Evolutionary conservation across 1,139 yeast genomes (phyloP).

Genomic region (Debaryomycetaceae sp.): DNA sequence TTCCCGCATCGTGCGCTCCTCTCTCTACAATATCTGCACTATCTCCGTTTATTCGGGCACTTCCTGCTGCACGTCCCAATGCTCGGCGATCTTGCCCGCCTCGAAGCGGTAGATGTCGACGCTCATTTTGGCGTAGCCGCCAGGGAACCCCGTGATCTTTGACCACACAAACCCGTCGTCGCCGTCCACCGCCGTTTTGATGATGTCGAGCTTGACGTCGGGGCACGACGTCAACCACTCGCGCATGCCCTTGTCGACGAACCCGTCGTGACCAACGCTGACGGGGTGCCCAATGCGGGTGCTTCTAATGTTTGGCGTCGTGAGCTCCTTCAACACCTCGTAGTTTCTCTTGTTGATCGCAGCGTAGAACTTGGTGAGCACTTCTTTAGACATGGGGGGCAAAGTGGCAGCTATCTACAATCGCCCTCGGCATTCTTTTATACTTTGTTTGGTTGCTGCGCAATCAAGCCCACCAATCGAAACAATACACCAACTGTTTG

Average conservation of each 20-base stretch:
- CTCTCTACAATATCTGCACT: no score
- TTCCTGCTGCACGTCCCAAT: conserved; percentile 1
- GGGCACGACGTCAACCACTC: conserved; percentile 1
- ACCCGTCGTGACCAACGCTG: neutral
- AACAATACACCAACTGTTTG: no score
- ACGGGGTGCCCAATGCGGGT: conserved; percentile 1
- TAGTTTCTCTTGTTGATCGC: neutral
- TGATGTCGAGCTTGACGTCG: conserved; percentile 2
- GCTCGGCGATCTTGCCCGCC: conserved; percentile 1
- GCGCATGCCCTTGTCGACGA: neutral
- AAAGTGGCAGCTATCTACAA: no score
- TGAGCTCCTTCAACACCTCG: neutral
- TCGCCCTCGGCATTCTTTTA: no score
- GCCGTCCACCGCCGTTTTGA: conserved; percentile 1
- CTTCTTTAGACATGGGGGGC: conserved; percentile 1
- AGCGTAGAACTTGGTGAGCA: neutral
- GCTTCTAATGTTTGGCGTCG: neutral
- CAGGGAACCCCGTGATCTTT: conserved; percentile 1
- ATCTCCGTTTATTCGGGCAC: no score
- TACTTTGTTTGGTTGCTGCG: no score
- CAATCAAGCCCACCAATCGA: no score
- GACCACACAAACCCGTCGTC: neutral
- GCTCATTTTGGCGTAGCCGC: neutral
- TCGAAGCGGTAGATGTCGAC: conserved; percentile 3
- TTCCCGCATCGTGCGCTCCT: no score